phyloP scores from a whole-genome alignment of 2,329 filamentous ascomycete species.

The Scorias spongiosa region DNA sequence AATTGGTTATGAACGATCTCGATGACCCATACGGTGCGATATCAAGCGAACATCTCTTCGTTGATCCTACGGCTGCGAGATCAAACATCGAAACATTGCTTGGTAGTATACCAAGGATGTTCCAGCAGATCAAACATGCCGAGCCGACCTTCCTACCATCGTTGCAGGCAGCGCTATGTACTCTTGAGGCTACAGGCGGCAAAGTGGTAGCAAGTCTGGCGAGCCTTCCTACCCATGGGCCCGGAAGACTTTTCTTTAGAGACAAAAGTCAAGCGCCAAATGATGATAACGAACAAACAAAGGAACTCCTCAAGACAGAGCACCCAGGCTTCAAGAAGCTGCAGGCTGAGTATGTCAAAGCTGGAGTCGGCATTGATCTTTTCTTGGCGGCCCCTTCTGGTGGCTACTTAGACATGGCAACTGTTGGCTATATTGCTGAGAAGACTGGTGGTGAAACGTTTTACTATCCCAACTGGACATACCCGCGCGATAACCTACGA shows the following conservation, averaged over 20 bases:
- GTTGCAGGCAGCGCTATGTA: constrained; percentile 68
- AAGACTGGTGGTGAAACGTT: constrained; percentile 90
- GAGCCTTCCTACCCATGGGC: constrained; percentile 82
- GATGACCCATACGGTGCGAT: constrained; percentile 93
- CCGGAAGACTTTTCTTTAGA: constrained; percentile 67
- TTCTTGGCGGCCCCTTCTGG: constrained; percentile 86
- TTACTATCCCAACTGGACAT: constrained; percentile 93
- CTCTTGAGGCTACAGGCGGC: constrained; percentile 72
- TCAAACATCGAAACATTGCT: constrained; percentile 79
- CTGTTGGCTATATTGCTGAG: constrained; percentile 73
- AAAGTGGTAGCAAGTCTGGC: constrained; percentile 82
- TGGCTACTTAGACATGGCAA: constrained; percentile 83
- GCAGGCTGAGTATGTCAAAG: constrained; percentile 73
- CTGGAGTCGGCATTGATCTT: constrained; percentile 80
- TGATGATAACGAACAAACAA: constrained; percentile 80
- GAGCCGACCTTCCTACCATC: constrained; percentile 78
- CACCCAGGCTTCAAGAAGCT: constrained; percentile 76
- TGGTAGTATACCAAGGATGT: constrained; percentile 67
- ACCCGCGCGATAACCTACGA: constrained; percentile 70
- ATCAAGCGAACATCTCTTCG: constrained; percentile 70
- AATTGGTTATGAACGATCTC: constrained; percentile 96
- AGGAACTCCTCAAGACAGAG: constrained; percentile 81
- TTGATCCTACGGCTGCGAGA: constrained; percentile 84
- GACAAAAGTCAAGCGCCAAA: constrained; percentile 73
- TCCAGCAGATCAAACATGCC: constrained; percentile 74